A percentile compares a stretch with the other conserved stretches of the same genome.
phyloP scores from a whole-genome alignment of 768 basidiomycete genomes.

The Neoboletus brunneissimus region DNA sequence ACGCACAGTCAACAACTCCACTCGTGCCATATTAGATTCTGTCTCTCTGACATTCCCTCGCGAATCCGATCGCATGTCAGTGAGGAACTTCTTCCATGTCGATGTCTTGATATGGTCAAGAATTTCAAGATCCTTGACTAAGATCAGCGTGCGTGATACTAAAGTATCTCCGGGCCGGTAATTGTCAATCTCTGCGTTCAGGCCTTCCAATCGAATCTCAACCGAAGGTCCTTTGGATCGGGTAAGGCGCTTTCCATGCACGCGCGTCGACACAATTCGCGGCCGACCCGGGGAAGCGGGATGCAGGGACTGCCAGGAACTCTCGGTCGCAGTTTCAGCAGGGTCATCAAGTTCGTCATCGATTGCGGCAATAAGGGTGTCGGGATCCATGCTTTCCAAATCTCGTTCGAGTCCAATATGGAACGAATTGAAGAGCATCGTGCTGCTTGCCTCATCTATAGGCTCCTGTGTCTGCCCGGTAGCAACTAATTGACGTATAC shows the following conservation, averaged over 20 bases:
- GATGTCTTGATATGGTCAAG: slow-evolving; percentile 97
- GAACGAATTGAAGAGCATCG: slow-evolving; percentile 89
- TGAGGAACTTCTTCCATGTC: slow-evolving; percentile 97
- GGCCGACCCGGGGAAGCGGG: slow-evolving; percentile 45
- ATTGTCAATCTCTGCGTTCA: slow-evolving; percentile 65
- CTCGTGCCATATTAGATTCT: slow-evolving; percentile 88
- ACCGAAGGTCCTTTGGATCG: slow-evolving; percentile 79
- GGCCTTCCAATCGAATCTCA: slow-evolving; percentile 70
- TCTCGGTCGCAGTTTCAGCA: slow-evolving; percentile 68
- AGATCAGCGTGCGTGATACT: slow-evolving; percentile 64
- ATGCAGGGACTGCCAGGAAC: slow-evolving; percentile 89
- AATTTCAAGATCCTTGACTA: slow-evolving; percentile 77
- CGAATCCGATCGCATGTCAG: slow-evolving; percentile 78
- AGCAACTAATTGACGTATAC: slow-evolving; percentile 89
- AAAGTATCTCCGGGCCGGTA: slow-evolving; percentile 53
- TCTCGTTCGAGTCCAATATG: slow-evolving; percentile 88
- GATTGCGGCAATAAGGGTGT: slow-evolving; percentile 82
- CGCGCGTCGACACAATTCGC: slow-evolving; percentile 34
- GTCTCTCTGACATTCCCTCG: slow-evolving; percentile 88
- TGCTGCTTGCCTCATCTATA: slow-evolving; percentile 63
- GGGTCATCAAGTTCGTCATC: slow-evolving; percentile 86
- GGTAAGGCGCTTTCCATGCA: slow-evolving; percentile 60
- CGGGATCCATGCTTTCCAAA: slow-evolving; percentile 68
- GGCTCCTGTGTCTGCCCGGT: slow-evolving; percentile 85
- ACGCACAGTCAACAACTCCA: slow-evolving; percentile 73